These are phyloP conservation scores for Erysimum cheiri DNA, from an alignment of 441 rosid species.

Conservation along the genomic window DNA sequence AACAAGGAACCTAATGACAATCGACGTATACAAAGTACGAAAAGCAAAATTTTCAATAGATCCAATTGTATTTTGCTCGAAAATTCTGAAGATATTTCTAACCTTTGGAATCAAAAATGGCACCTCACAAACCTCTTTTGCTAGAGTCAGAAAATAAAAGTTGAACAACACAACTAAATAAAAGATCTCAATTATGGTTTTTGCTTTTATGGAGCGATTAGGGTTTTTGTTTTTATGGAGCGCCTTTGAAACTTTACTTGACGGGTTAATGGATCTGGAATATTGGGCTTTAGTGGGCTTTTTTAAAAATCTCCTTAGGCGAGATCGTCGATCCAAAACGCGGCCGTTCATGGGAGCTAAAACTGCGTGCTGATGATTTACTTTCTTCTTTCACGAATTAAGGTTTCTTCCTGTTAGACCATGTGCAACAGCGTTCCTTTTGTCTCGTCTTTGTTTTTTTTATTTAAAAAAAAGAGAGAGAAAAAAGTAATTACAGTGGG, in stretches of 20 bases:
- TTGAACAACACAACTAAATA: slow-evolving; percentile 30
- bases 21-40: no score
- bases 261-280: neutral
- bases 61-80: neutral
- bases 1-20: neutral
- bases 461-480: no score
- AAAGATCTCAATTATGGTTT: slow-evolving; percentile 34
- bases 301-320: neutral
- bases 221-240: neutral
- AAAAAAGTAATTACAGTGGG: no score
- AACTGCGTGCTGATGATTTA: neutral
- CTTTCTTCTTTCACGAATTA: neutral
- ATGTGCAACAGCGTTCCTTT: no score
- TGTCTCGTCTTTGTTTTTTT: no score
- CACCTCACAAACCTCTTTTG: slow-evolving; percentile 35
- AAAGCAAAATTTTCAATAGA: neutral
- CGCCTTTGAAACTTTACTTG: neutral
- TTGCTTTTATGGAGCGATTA: slow-evolving; percentile 15
- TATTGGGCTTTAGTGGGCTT: neutral
- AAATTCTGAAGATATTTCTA: neutral
- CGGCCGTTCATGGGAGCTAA: neutral
- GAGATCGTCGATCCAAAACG: neutral
- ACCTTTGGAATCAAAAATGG: slow-evolving; percentile 32
- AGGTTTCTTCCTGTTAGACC: no score
- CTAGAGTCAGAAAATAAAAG: slow-evolving; percentile 9